Evolutionary conservation across 495 filamentous ascomycete species (phyloP), one percentile per base, ranked within the genome.

Genomic region (Penicillium manginii): DNA sequence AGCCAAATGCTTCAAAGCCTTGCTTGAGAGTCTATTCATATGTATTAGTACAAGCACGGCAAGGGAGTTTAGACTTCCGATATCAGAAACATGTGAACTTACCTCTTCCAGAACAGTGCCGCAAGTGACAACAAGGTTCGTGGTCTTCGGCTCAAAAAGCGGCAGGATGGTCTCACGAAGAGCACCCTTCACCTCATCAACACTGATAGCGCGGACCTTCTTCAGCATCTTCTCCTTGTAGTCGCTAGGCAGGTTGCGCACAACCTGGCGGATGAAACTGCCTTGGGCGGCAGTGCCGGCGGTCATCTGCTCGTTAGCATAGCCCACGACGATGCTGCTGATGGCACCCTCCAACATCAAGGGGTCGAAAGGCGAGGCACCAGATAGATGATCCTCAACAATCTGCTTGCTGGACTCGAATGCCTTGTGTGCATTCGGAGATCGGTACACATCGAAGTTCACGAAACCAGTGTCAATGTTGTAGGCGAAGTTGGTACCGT

Each of bases 111-210:
- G 89, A 42, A 91, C 83, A 33, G 88, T 86, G 21, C 91, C 89
- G 70, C 93, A 96, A n/a, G 94, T 94, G 54, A 97, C 81, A 8
- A 96, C 84, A 31, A 97, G 75, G 64, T 97, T 93, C 48, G 90
- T 86, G 52, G 78, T 90, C 58, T 84, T 82, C 0, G 91, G 83
- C 53, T 83, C 79, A 68, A 99, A 97, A 18, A 93, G 77, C 0
- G 90, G 89, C 67, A 96, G 58, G 22, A 99, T 77, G 18, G 92
- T 78, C 14, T 91, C 87, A 50, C 76, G 83, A 76, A 98, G 83
- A 14, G 86, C 90, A 22, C 78, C 77, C 66, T 85, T 89, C 55
- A 98, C 84, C 64, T 98, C 86, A 10, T 93, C 90, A 0, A 84
- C 83, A 10, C 77, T 86, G 17, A 94, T 91, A 49, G 83, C 81